Conservation (phyloP, 805 yeast species). For the Cyberlindnera samutprakarnensis region DNA sequence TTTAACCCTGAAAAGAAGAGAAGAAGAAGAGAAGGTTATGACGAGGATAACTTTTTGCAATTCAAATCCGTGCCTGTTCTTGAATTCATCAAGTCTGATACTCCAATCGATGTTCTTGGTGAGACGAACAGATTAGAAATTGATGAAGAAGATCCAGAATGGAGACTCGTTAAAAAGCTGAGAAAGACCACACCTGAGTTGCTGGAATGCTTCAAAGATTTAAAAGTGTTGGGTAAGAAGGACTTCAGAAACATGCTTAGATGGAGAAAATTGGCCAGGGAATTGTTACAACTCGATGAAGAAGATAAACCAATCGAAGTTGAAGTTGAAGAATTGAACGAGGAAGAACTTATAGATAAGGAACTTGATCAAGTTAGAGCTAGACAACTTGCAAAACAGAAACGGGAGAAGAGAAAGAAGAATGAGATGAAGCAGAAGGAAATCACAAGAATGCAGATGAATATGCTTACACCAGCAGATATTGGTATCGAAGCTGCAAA, state of each 20-base stretch:
- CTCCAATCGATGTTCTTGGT: slow-evolving; percentile 80
- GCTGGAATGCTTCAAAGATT: slow-evolving; percentile 77
- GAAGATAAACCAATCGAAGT: slow-evolving; percentile 37
- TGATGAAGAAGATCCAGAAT: slow-evolving; percentile 55
- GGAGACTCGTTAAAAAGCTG: slow-evolving; percentile 64
- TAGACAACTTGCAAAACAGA: slow-evolving; percentile 58
- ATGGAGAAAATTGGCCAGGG: slow-evolving; percentile 88
- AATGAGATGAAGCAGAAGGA: slow-evolving; percentile 87
- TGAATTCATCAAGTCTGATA: slow-evolving; percentile 77
- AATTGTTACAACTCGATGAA: slow-evolving; percentile 56
- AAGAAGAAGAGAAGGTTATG: slow-evolving; percentile 94
- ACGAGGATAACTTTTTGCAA: slow-evolving; percentile 75
- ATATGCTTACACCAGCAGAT: slow-evolving; percentile 87
- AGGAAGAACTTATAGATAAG: slow-evolving; percentile 83
- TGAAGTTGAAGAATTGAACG: slow-evolving; percentile 67
- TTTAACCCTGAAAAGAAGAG: slow-evolving; percentile 90
- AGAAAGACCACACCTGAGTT: slow-evolving; percentile 76
- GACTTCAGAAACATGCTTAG: slow-evolving; percentile 80
- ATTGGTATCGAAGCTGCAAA: slow-evolving; percentile 90
- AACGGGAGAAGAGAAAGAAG: slow-evolving; percentile 74
- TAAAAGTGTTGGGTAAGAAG: slow-evolving; percentile 88
- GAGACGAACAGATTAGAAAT: slow-evolving; percentile 55
- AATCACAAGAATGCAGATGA: slow-evolving; percentile 87
- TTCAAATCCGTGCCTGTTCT: slow-evolving; percentile 67
- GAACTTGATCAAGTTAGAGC: slow-evolving; percentile 72